phyloP scores from a whole-genome alignment of 228 moss, liverwort and hornwort species.

The Sphagnum fallax region DNA sequence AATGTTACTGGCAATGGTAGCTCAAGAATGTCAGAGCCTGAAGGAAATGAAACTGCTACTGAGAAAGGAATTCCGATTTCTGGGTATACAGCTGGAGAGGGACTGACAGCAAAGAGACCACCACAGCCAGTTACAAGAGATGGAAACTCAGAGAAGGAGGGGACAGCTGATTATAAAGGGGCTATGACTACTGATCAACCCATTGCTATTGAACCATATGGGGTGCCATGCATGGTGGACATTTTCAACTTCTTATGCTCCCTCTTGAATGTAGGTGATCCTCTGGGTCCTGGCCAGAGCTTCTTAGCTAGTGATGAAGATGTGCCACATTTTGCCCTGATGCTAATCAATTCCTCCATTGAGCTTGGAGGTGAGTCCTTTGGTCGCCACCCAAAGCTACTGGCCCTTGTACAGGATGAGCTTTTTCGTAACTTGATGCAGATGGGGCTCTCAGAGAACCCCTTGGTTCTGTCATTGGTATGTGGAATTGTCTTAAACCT shows the following conservation, averaged over 20 bases:
- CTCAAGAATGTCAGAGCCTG: conserved; percentile 31
- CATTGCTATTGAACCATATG: conserved; percentile 72
- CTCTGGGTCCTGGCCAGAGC: conserved; percentile 87
- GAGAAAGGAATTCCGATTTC: conserved; percentile 9
- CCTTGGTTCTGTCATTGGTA: conserved; percentile 87
- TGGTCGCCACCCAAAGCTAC: conserved; percentile 68
- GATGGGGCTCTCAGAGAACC: conserved; percentile 91
- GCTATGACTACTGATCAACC: conserved; percentile 32
- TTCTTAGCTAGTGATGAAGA: conserved; percentile 94
- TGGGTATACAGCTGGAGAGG: conserved; percentile 23
- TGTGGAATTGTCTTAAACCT: conserved; percentile 96
- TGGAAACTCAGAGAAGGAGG: conserved; percentile 22
- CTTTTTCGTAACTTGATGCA: conserved; percentile 94
- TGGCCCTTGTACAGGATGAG: conserved; percentile 96
- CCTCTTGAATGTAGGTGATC: conserved; percentile 81
- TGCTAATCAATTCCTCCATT: conserved; percentile 86
- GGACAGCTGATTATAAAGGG: conserved; percentile 34
- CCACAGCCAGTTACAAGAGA: conserved; percentile 52
- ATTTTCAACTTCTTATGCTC: conserved; percentile 98
- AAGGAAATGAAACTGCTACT: conserved; percentile 17
- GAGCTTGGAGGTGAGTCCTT: conserved; percentile 92
- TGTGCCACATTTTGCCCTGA: conserved; percentile 88
- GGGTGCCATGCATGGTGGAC: conserved; percentile 93
- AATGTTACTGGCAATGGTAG: conserved; percentile 25
- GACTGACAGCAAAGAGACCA: conserved; percentile 30